A percentile compares a stretch with the other conserved stretches of the same genome.
Conservation (phyloP, 2,329 filamentous ascomycete genomes). For the Aspergillus ruber region DNA sequence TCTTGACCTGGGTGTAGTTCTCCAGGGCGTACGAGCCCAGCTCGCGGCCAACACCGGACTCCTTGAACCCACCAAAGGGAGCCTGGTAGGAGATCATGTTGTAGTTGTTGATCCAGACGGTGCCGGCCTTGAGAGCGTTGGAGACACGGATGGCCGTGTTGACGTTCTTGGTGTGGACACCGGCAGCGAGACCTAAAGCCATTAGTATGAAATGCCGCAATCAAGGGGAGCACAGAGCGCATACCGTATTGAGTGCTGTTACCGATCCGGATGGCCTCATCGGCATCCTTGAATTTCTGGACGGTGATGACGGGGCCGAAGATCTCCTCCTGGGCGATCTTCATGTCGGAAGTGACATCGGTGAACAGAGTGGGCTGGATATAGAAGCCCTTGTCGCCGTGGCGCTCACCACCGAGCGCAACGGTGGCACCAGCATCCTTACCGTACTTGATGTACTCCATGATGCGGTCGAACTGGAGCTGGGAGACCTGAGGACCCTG, state of each 20-base stretch:
- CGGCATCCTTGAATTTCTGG: slow-evolving; percentile 66
- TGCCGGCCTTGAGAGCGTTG: slow-evolving; percentile 61
- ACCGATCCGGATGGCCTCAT: slow-evolving; percentile 60
- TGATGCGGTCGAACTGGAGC: slow-evolving; percentile 79
- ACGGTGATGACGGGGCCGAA: slow-evolving; percentile 74
- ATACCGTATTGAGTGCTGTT: slow-evolving; percentile 66
- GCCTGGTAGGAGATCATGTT: slow-evolving; percentile 55
- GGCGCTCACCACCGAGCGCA: slow-evolving; percentile 61
- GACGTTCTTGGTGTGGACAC: slow-evolving; percentile 68
- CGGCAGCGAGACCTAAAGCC: slow-evolving; percentile 55
- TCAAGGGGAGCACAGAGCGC: background rate
- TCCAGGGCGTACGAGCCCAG: slow-evolving; percentile 44
- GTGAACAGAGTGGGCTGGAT: slow-evolving; percentile 79
- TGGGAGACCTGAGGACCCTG: slow-evolving; percentile 78
- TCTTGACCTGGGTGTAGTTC: slow-evolving; percentile 47
- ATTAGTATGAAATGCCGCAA: background rate
- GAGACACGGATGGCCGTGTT: slow-evolving; percentile 73
- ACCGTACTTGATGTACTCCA: slow-evolving; percentile 61
- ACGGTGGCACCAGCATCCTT: slow-evolving; percentile 60
- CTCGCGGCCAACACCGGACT: slow-evolving; percentile 40
- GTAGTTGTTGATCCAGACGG: slow-evolving; percentile 62
- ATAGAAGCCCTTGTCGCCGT: slow-evolving; percentile 75
- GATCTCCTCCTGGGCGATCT: slow-evolving; percentile 71
- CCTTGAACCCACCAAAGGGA: slow-evolving; percentile 41
- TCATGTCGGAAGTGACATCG: slow-evolving; percentile 63